A percentile compares a stretch with the other conserved stretches of the same genome.
Conservation (phyloP, 106 monocot species). For the Apostasia shenzhenica region DNA sequence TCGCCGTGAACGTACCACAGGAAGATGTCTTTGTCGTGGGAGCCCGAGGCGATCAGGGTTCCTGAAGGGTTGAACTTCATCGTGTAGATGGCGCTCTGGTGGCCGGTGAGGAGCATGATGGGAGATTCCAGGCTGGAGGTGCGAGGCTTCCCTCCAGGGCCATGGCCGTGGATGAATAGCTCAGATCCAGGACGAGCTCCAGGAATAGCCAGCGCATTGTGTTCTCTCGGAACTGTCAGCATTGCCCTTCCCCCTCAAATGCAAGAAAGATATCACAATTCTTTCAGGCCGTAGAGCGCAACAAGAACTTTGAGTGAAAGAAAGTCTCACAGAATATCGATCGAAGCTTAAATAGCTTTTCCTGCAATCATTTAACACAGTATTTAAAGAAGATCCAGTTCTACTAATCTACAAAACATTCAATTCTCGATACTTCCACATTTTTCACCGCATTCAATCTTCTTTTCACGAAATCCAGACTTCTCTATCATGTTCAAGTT, state of each 20-base stretch:
- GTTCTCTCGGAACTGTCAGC: constrained; percentile 5
- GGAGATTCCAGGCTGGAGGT: constrained; percentile 89
- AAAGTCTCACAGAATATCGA: too few species aligned
- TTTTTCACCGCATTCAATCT: too few species aligned
- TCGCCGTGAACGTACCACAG: constrained; percentile 83
- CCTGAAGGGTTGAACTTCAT: constrained; percentile 94
- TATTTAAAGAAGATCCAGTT: too few species aligned
- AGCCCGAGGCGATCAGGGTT: constrained; percentile 82
- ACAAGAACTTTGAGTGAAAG: too few species aligned
- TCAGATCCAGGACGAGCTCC: constrained; percentile 1
- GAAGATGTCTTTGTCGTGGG: constrained; percentile 89
- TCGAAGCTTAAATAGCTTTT: too few species aligned
- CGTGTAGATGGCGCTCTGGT: constrained; percentile 83
- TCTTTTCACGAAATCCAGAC: too few species aligned
- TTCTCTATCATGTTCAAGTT: too few species aligned
- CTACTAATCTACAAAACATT: too few species aligned
- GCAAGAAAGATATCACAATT: too few species aligned
- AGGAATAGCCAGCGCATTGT: not conserved
- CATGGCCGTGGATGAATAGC: not conserved
- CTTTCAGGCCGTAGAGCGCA: too few species aligned
- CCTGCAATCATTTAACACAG: too few species aligned
- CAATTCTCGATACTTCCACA: too few species aligned
- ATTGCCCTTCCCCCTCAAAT: not conserved
- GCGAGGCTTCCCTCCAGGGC: constrained; percentile 19
- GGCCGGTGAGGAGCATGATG: constrained; percentile 91